A percentile compares a stretch with the other conserved stretches of the same genome.
These are phyloP conservation scores for Lentinula boryana DNA, from an alignment of 768 basidiomycete genomes.

Conservation along the genomic window DNA sequence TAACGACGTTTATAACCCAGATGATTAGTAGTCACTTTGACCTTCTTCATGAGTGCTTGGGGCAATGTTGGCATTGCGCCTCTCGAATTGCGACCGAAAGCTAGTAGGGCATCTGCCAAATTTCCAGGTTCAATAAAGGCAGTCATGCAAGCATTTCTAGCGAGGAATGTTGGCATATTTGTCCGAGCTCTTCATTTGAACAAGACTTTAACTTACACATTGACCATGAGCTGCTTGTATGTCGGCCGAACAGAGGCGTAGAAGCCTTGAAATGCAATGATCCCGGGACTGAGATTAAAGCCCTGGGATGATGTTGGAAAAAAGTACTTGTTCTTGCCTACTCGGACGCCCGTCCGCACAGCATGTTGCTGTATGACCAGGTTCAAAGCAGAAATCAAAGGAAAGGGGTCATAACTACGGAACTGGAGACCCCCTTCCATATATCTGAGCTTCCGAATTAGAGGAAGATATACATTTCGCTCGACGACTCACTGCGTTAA, in stretches of 20 bases:
- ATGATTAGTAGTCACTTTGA: constrained; percentile 54
- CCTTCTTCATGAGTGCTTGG: constrained; percentile 39
- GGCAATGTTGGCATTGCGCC: constrained; percentile 43
- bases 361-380: constrained; percentile 49
- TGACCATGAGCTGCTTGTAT: constrained; percentile 45
- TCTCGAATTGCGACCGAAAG: constrained; percentile 35
- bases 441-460: constrained; percentile 31
- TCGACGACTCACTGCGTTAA: constrained; percentile 24
- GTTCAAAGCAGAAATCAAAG: constrained; percentile 53
- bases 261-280: constrained; percentile 39
- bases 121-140: constrained; percentile 57
- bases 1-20: constrained; percentile 49
- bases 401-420: constrained; percentile 40
- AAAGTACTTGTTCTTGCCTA: constrained; percentile 53
- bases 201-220: constrained; percentile 30
- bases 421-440: constrained; percentile 39
- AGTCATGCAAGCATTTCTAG: constrained; percentile 48
- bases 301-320: constrained; percentile 30
- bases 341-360: constrained; percentile 38
- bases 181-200: neutral
- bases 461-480: neutral
- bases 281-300: constrained; percentile 23
- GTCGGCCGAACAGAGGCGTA: constrained; percentile 44
- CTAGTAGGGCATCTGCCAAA: constrained; percentile 50
- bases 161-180: neutral